Conservation (phyloP, 140 eudicot species). For the Senecio squalidus region DNA sequence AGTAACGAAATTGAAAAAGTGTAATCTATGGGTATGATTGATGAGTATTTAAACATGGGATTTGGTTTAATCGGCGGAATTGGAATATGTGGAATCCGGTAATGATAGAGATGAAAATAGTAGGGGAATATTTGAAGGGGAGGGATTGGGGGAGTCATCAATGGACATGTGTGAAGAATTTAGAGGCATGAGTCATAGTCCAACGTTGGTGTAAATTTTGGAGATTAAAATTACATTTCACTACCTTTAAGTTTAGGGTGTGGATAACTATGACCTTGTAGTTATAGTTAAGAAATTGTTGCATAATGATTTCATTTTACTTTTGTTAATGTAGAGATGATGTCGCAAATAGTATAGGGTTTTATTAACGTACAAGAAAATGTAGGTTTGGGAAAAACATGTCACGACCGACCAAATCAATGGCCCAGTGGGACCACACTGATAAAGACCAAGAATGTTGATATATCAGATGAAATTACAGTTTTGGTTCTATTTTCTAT, state of each 20-base stretch:
- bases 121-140: slow-evolving; percentile 20
- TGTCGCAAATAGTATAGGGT: too few species aligned
- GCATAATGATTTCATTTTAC: too few species aligned
- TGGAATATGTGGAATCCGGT: not conserved
- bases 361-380: too few species aligned
- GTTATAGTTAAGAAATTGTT: not conserved
- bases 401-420: too few species aligned
- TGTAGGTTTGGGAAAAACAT: too few species aligned
- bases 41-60: not conserved
- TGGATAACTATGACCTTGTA: not conserved
- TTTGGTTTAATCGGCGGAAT: not conserved
- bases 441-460: too few species aligned
- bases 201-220: slow-evolving; percentile 7
- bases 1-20: too few species aligned
- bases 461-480: too few species aligned
- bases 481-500: too few species aligned
- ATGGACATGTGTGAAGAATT: slow-evolving; percentile 23
- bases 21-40: slow-evolving; percentile 9
- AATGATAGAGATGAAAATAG: not conserved
- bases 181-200: slow-evolving; percentile 24
- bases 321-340: too few species aligned
- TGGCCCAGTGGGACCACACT: too few species aligned
- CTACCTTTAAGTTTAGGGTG: not conserved
- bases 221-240: not conserved
- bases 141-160: slow-evolving; percentile 25